Evolutionary conservation across 495 filamentous ascomycete genomes (phyloP).

Genomic region (Penicillium lagena): DNA sequence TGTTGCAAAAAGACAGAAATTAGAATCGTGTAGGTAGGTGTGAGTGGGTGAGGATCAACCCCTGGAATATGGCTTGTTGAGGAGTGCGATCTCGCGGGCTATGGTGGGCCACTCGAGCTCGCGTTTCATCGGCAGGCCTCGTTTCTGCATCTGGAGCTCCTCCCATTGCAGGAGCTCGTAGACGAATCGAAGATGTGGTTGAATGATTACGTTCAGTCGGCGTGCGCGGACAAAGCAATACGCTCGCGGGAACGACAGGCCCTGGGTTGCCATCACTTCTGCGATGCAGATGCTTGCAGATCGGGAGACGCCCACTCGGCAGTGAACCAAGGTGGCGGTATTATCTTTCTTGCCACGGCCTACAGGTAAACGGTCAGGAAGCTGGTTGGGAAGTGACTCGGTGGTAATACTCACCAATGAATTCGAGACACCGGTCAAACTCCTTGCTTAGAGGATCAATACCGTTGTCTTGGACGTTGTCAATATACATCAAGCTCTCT

Average conservation of each 20-base stretch:
- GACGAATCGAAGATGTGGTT: conserved; percentile 64
- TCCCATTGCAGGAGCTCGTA: conserved; percentile 88
- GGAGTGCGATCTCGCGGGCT: conserved; percentile 81
- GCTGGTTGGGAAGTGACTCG: neutral
- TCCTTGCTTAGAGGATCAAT: conserved; percentile 87
- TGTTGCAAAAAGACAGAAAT: neutral
- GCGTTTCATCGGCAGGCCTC: conserved; percentile 46
- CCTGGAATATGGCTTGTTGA: conserved; percentile 88
- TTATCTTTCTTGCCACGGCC: conserved; percentile 68
- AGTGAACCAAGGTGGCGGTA: conserved; percentile 91
- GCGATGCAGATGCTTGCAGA: conserved; percentile 98
- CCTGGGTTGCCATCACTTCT: conserved; percentile 80
- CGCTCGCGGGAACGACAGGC: conserved; percentile 81
- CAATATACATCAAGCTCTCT: conserved; percentile 71
- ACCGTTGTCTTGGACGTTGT: conserved; percentile 90
- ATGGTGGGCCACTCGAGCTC: conserved; percentile 91
- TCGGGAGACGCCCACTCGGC: conserved; percentile 89
- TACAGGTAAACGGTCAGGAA: conserved; percentile 18
- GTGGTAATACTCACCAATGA: conserved; percentile 65
- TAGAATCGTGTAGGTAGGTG: neutral
- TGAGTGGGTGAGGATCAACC: conserved; percentile 4
- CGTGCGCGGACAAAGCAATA: conserved; percentile 96
- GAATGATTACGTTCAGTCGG: conserved; percentile 71
- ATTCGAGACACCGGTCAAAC: conserved; percentile 80
- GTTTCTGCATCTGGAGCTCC: conserved; percentile 50